A percentile compares a stretch with the other conserved stretches of the same genome.
Evolutionary conservation across 352 stramenopile genomes (phyloP).

Genomic region (Pythium coloratum): DNA sequence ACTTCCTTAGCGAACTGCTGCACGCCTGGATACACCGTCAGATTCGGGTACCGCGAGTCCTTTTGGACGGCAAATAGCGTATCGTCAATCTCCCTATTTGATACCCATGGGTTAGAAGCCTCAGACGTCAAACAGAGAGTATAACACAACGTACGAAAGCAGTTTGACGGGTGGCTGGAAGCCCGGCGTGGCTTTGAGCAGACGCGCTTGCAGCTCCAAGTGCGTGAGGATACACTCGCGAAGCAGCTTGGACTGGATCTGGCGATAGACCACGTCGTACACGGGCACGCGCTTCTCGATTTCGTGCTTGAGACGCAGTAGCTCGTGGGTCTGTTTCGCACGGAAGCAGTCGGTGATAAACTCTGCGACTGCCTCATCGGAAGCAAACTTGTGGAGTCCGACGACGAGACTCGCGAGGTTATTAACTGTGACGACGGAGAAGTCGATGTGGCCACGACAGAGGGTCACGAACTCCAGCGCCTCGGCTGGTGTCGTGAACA

Average conservation of each 20-base stretch:
- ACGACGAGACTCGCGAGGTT: conserved; percentile 57
- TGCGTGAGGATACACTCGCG: conserved; percentile 61
- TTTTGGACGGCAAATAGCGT: conserved; percentile 67
- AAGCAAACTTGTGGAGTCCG: conserved; percentile 53
- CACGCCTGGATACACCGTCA: conserved; percentile 78
- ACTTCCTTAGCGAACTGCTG: conserved; percentile 81
- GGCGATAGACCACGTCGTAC: conserved; percentile 67
- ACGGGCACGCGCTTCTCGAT: conserved; percentile 72
- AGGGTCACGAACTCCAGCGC: conserved; percentile 66
- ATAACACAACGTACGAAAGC: conserved; percentile 44
- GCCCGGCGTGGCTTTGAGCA: conserved; percentile 27
- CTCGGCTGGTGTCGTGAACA: conserved; percentile 34
- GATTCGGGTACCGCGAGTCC: conserved; percentile 65
- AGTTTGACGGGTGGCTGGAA: conserved; percentile 62
- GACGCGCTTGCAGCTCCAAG: conserved; percentile 54
- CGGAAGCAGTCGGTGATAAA: conserved; percentile 65
- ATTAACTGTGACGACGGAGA: conserved; percentile 37
- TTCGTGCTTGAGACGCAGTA: conserved; percentile 63
- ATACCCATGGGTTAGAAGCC: too few relatives aligned
- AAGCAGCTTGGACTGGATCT: conserved; percentile 39
- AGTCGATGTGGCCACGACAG: conserved; percentile 43
- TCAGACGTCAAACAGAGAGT: too few relatives aligned
- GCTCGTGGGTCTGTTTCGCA: conserved; percentile 37
- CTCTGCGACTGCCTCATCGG: conserved; percentile 39
- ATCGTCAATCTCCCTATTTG: conserved; percentile 70